Evolutionary conservation across 495 filamentous ascomycete genomes (phyloP), one percentile per base, ranked within the genome.

Genomic region (Aspergillus sclerotiicarbonarius): DNA sequence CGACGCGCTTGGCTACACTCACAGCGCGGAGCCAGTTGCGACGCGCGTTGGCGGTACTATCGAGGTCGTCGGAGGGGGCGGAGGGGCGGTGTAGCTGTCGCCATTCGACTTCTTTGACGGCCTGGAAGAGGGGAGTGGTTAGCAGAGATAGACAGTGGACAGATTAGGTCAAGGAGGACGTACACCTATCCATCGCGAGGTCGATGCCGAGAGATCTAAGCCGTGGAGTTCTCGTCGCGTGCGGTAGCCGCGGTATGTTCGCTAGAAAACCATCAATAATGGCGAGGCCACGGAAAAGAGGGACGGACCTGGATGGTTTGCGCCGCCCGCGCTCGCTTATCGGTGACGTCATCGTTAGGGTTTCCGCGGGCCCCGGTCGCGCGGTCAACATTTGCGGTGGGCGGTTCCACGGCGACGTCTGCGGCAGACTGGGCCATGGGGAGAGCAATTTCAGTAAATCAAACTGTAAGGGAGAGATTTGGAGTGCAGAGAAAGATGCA

Each of bases 21-120:
- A 85, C 84, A 5, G 81, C 83, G 51, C 86, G 87, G 53, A 86
- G 82, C 92, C 92, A 97, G 54, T 90, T 87, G 51, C 81, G 76
- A 29, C 80, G 81, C 6, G 89, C 86, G 35, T 75, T 66, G 3
- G 73, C 69, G 3, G 66, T 57, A 30, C 56, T 30, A 21, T 54
- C 61, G 49, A 61, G 44, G 20, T 57, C 58, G 52, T 32, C 63
- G 18, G 35, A 12, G 16, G 77, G 71, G 9, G 79, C 61, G 15
- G 74, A 68, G 3, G 84, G 83, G 31, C 67, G 70, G 9, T 76
- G 83, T 15, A 84, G 56, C 32, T 81, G 68, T 6, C 80, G 79
- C 72, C 84, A 88, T 60, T 83, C 79, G 3, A 82, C 86, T 68
- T 89, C 85, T 62, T 81, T 80, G 18, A 90, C 69, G 9, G 83